A percentile compares a stretch with the other conserved stretches of the same genome.
Conservation (phyloP, 2,329 filamentous ascomycete genomes). For the Paracorniculantispora psalliotae region DNA sequence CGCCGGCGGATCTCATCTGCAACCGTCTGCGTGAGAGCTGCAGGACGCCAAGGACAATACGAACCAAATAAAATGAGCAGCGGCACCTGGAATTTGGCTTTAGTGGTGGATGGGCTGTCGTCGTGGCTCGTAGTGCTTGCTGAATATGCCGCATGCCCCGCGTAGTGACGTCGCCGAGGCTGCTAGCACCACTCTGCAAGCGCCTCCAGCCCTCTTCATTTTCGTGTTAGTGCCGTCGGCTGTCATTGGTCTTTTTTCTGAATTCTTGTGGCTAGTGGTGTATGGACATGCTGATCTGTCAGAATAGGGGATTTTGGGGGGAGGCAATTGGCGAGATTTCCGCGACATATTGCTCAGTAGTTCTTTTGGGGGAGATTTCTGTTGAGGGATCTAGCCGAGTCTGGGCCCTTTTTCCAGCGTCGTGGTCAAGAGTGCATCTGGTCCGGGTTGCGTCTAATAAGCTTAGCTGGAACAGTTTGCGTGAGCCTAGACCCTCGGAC, state of each 20-base stretch:
- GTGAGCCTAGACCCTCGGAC: conserved; percentile 3
- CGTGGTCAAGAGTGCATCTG: background rate
- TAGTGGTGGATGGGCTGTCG: background rate
- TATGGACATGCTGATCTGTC: background rate
- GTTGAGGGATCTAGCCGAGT: background rate
- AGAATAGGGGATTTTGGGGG: background rate
- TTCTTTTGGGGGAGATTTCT: background rate
- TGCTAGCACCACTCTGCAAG: conserved; percentile 1
- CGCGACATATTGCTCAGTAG: background rate
- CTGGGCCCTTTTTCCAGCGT: background rate
- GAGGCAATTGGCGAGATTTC: background rate
- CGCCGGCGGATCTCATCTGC: background rate
- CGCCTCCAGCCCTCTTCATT: conserved; percentile 1
- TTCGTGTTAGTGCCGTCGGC: background rate
- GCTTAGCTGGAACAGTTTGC: background rate
- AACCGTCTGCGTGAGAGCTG: background rate
- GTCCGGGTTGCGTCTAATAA: background rate
- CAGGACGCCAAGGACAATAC: conserved; percentile 9
- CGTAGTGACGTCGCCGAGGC: conserved; percentile 10
- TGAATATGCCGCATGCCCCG: conserved; percentile 13
- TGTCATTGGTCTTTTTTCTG: background rate
- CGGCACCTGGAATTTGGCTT: background rate
- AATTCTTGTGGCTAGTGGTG: background rate
- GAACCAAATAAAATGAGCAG: background rate
- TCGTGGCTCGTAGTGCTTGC: background rate